Evolutionary conservation across 768 basidiomycete species (phyloP), one percentile per base, ranked within the genome.

Genomic region (Trametes sanguinea): DNA sequence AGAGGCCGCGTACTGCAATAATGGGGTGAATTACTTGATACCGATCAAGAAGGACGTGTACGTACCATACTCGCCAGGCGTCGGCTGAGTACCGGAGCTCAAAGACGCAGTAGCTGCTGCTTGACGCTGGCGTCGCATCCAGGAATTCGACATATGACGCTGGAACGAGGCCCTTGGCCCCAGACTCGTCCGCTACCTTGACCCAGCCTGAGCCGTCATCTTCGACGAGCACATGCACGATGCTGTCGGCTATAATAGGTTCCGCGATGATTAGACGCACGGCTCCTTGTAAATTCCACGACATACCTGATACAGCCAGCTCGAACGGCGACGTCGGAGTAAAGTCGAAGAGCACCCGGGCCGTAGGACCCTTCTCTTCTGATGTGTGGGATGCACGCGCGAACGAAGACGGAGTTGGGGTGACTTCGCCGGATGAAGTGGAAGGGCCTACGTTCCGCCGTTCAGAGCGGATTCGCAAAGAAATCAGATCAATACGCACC

Each of bases 161-260:
- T n/a, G 92, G 92, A 10, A 93, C 86, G 43, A 94, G 83, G 8
- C 92, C 92, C 66, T 83, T 82, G 57, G 80, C 79, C 61, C 85
- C 84, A n/a, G 73, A 72, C 42, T 74, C 68, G 68, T 89, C 81
- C 27, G 75, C 72, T 8, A 93, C 89, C 71, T 94, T 94, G 10
- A 89, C 83, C 92, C 92, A 94, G 2, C 92, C 92, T 14, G 90
- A 91, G 10, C 90, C 91, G 67, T 93, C 92, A 62, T 94, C 91
- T 62, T 86, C 83, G 70, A 94, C 92, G 17, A 91, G 70, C 42
- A 95, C 78, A 59, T 80, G 79, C 14, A 95, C 87, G 4, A 70
- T 72, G 42, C 76, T 72, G 30, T 88, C 90, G 76, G 90, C 91
- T 88, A 71, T 66, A 32, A 39, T 45, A 3, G n/a, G 51, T 44